These are phyloP conservation scores for Pestalotiopsis sp. DNA, from an alignment of 2,329 filamentous ascomycete genomes.

Conservation along the genomic window DNA sequence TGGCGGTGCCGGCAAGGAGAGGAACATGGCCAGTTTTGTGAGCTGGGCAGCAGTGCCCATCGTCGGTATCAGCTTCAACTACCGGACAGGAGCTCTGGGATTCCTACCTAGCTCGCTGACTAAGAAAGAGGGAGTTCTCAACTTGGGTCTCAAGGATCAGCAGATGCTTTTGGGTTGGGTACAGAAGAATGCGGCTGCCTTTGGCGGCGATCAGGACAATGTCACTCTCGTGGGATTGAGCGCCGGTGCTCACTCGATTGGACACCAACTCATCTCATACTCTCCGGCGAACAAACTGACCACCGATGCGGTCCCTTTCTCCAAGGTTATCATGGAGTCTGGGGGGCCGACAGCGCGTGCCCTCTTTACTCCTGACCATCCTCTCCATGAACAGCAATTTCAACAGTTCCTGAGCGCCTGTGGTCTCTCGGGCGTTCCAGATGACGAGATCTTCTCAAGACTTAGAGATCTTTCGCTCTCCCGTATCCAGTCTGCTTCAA, in stretches of 20 bases:
- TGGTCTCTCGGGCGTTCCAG: constrained; percentile 50
- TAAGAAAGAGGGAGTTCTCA: constrained; percentile 58
- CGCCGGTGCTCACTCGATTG: constrained; percentile 68
- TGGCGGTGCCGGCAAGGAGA: constrained; percentile 52
- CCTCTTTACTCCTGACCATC: constrained; percentile 55
- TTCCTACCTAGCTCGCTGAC: constrained; percentile 64
- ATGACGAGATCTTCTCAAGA: constrained; percentile 50
- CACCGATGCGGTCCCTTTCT: constrained; percentile 44
- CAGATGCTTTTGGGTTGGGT: constrained; percentile 63
- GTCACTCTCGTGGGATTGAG: constrained; percentile 65
- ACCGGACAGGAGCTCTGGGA: constrained; percentile 69
- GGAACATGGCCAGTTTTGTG: constrained; percentile 65
- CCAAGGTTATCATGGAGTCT: constrained; percentile 59
- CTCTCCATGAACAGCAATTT: constrained; percentile 59
- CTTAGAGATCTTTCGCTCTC: constrained; percentile 48
- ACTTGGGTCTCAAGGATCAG: constrained; percentile 68
- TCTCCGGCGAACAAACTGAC: constrained; percentile 36
- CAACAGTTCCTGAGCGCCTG: constrained; percentile 55
- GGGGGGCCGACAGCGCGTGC: constrained; percentile 59
- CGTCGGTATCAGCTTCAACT: constrained; percentile 63
- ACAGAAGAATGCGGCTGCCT: constrained; percentile 57
- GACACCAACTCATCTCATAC: constrained; percentile 66
- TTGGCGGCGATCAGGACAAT: constrained; percentile 61
- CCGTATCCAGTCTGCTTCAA: constrained; percentile 43
- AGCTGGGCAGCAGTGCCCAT: constrained; percentile 55